Evolutionary conservation across 768 basidiomycete genomes (phyloP).

Genomic region (Lactarius trivialis): DNA sequence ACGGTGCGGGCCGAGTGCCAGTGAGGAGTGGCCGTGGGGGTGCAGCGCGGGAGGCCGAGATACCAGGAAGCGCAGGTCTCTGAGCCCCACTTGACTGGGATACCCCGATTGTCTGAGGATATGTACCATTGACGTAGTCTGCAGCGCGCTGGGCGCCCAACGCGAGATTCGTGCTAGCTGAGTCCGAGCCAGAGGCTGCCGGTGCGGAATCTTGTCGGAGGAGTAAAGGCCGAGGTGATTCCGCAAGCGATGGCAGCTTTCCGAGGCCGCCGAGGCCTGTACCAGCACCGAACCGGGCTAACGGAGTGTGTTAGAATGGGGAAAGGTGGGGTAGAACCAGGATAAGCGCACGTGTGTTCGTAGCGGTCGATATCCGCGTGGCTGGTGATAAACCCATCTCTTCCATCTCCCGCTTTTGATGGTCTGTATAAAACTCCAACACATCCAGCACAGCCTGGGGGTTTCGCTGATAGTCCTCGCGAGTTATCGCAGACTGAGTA

Average conservation of each 20-base stretch:
- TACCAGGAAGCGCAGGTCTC: conserved; percentile 30
- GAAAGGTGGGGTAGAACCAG: conserved; percentile 30
- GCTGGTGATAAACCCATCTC: conserved; percentile 38
- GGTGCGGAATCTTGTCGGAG: conserved; percentile 46
- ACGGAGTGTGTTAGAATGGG: conserved; percentile 36
- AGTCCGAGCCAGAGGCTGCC: conserved; percentile 29
- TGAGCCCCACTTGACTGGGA: conserved; percentile 26
- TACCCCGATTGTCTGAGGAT: conserved; percentile 38
- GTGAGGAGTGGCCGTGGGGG: conserved; percentile 62
- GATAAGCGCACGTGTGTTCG: conserved; percentile 23
- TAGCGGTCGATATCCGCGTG: conserved; percentile 23
- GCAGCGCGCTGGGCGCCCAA: conserved; percentile 52
- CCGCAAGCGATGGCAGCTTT: conserved; percentile 38
- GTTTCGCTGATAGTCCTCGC: conserved; percentile 94
- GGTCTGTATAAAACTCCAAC: conserved; percentile 97
- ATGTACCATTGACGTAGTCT: conserved; percentile 53
- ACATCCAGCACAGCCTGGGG: conserved; percentile 97
- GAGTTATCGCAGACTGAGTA: conserved; percentile 94
- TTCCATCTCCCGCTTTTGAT: conserved; percentile 91
- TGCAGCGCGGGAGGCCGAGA: conserved; percentile 57
- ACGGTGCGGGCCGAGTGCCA: conserved; percentile 48
- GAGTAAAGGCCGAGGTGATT: conserved; percentile 28
- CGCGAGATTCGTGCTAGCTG: conserved; percentile 29
- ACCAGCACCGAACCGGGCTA: conserved; percentile 83
- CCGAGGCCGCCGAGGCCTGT: conserved; percentile 75